A percentile compares a stretch with the other conserved stretches of the same genome.
Evolutionary conservation across 495 filamentous ascomycete species (phyloP).

Genomic region (Emericellopsis terricola): DNA sequence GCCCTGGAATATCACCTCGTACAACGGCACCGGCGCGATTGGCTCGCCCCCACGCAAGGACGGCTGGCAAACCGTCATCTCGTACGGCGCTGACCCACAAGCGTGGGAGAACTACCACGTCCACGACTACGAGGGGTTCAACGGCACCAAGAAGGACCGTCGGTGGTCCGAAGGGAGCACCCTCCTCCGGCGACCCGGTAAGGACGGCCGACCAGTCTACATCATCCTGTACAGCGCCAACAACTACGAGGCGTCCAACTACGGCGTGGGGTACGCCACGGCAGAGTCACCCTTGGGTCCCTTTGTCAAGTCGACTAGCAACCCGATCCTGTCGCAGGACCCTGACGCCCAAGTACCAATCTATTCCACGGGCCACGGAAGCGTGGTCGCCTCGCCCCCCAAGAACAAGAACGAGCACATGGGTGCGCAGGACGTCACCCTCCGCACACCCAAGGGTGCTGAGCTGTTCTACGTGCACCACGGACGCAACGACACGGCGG

Average conservation of each 20-base stretch:
- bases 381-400: slow-evolving; percentile 1
- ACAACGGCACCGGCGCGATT: slow-evolving; percentile 2
- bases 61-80: slow-evolving; percentile 2
- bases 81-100: slow-evolving; percentile 2
- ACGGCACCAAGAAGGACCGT: slow-evolving; percentile 3
- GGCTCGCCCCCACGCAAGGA: slow-evolving; percentile 1
- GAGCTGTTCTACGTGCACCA: slow-evolving; percentile 3
- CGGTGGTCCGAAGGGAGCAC: slow-evolving; percentile 4
- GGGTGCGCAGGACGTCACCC: slow-evolving; percentile 2
- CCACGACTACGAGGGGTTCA: slow-evolving; percentile 1
- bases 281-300: slow-evolving; percentile 1
- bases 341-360: slow-evolving; percentile 1
- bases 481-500: slow-evolving; percentile 1
- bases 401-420: not conserved
- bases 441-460: slow-evolving; percentile 1
- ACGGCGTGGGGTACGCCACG: slow-evolving; percentile 2
- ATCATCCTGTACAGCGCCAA: slow-evolving; percentile 2
- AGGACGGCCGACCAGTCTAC: slow-evolving; percentile 1
- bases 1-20: slow-evolving; percentile 2
- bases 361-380: slow-evolving; percentile 2
- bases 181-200: not conserved
- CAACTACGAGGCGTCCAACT: slow-evolving; percentile 3
- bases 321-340: slow-evolving; percentile 1
- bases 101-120: slow-evolving; percentile 3
- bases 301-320: slow-evolving; percentile 1